phyloP scores from a whole-genome alignment of 192 early-diverging fungal genomes.

The Coemansia sp. region DNA sequence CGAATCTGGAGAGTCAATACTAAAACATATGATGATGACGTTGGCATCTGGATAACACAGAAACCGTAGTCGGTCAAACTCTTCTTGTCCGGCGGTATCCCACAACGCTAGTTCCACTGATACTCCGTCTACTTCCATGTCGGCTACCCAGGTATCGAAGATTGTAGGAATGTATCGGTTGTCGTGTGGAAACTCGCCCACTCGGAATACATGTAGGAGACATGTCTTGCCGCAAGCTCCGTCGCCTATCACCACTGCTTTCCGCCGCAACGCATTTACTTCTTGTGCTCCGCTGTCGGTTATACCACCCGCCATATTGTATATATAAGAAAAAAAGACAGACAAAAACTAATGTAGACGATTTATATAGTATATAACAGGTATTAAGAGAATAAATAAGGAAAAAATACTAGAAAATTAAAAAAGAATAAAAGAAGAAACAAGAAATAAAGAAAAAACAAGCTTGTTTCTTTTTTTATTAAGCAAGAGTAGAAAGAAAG shows the following conservation, averaged over 20 bases:
- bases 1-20: slow-evolving; percentile 80
- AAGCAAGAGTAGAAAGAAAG: not conserved
- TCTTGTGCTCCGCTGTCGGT: not conserved
- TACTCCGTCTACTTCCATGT: slow-evolving; percentile 86
- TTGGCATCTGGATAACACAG: slow-evolving; percentile 92
- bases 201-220: slow-evolving; percentile 80
- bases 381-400: not conserved
- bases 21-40: slow-evolving; percentile 91
- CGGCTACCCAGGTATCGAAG: slow-evolving; percentile 93
- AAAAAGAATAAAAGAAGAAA: too few species aligned
- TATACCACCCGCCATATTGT: not conserved
- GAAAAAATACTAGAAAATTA: not conserved
- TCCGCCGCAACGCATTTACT: slow-evolving; percentile 34
- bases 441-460: slow-evolving; percentile 3
- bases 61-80: slow-evolving; percentile 90
- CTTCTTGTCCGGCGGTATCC: slow-evolving; percentile 98
- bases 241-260: slow-evolving; percentile 89
- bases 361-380: too few species aligned
- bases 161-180: slow-evolving; percentile 80
- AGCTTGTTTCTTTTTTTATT: not conserved
- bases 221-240: slow-evolving; percentile 91
- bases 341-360: too few species aligned
- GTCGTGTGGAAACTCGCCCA: slow-evolving; percentile 70
- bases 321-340: slow-evolving; percentile 2
- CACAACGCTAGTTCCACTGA: slow-evolving; percentile 87